Percentiles rank a stretch among this genome's conserved stretches.
phyloP scores from a whole-genome alignment of 768 basidiomycete species.

The Phlebiopsis flavidoalba region DNA sequence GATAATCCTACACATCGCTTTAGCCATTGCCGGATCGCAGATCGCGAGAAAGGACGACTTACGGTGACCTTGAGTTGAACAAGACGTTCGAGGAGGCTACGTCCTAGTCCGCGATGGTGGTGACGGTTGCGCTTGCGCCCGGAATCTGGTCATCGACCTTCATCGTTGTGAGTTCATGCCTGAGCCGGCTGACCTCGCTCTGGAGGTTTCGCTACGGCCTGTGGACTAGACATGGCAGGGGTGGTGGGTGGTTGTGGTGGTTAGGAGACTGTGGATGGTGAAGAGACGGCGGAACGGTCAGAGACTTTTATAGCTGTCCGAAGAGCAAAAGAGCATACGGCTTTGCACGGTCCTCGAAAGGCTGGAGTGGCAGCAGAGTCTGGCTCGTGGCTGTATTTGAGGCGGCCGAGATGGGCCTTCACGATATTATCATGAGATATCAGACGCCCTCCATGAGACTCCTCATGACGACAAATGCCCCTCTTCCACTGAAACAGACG shows the following conservation, averaged over 20 bases:
- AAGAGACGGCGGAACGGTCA: neutral
- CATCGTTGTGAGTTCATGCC: constrained; percentile 39
- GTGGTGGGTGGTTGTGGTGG: neutral
- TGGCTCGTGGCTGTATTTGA: neutral
- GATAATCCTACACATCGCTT: constrained; percentile 49
- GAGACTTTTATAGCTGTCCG: neutral
- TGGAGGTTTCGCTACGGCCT: constrained; percentile 31
- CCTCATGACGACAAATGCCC: neutral
- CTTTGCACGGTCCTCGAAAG: neutral
- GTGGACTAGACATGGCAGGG: neutral
- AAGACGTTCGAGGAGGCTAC: constrained; percentile 54
- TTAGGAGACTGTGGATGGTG: neutral
- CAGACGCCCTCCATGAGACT: neutral
- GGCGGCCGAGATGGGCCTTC: neutral
- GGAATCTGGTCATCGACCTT: constrained; percentile 30
- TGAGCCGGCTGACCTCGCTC: constrained; percentile 42
- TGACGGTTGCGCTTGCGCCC: constrained; percentile 28
- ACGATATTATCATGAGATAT: neutral
- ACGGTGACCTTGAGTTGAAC: constrained; percentile 63
- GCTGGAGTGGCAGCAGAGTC: neutral
- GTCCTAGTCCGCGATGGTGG: constrained; percentile 56
- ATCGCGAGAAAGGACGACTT: constrained; percentile 11
- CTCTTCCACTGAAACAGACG: neutral
- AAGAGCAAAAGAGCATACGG: neutral
- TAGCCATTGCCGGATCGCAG: neutral